Evolutionary conservation across 805 yeast species (phyloP).

Genomic region (Lipomyces japonicus): DNA sequence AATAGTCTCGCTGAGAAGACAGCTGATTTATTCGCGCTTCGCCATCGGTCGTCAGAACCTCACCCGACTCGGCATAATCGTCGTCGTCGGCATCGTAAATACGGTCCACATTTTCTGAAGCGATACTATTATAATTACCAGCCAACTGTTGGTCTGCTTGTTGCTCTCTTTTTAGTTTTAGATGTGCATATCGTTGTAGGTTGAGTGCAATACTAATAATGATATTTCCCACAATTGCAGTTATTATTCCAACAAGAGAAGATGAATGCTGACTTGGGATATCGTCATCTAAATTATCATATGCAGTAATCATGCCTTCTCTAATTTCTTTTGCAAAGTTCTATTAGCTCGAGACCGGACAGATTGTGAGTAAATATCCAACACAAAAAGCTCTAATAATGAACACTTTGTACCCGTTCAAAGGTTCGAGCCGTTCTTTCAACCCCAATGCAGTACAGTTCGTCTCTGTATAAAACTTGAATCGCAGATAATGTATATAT

Average conservation of each 20-base stretch:
- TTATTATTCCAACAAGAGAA: constrained; percentile 37
- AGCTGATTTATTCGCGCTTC: not conserved
- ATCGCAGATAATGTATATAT: no score
- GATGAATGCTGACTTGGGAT: constrained; percentile 8
- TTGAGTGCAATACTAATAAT: constrained; percentile 42
- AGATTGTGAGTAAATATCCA: no score
- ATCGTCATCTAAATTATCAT: no score
- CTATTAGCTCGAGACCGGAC: no score
- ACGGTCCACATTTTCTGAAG: not conserved
- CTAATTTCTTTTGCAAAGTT: no score
- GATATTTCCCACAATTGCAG: constrained; percentile 41
- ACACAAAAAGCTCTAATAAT: no score
- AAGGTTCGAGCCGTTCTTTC: no score
- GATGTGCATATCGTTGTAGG: constrained; percentile 43
- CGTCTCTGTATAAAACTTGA: no score
- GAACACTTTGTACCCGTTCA: no score
- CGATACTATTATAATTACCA: not conserved
- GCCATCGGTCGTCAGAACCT: not conserved
- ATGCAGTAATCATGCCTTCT: no score
- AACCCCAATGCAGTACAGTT: no score
- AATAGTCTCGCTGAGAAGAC: not conserved
- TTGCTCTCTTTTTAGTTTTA: constrained; percentile 30
- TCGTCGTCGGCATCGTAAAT: constrained; percentile 15
- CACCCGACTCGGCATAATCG: not conserved
- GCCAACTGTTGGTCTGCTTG: not conserved